A percentile compares a stretch with the other conserved stretches of the same genome.
phyloP scores from a whole-genome alignment of 192 early-diverging fungal genomes.

The Mycoemilia scoparia region DNA sequence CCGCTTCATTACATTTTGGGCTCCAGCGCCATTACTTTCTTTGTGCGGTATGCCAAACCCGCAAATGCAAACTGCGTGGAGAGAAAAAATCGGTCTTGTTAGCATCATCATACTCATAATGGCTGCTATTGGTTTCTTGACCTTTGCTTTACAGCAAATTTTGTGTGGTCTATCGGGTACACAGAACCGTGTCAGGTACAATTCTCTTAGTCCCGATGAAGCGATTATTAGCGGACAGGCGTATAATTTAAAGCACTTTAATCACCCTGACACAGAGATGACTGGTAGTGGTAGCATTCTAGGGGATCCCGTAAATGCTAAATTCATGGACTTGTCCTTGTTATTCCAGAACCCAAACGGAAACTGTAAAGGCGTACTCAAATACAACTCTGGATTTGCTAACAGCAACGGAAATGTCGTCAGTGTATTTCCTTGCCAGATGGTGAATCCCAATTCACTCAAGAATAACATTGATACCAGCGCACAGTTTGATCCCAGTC shows the following conservation, averaged over 20 bases:
- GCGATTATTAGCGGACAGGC: slow-evolving; percentile 43
- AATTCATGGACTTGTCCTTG: slow-evolving; percentile 53
- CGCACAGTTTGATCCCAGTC: too few species aligned
- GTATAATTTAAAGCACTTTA: slow-evolving; percentile 39
- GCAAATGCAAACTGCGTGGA: slow-evolving; percentile 58
- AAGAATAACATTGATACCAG: slow-evolving; percentile 30
- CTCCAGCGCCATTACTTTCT: slow-evolving; percentile 29
- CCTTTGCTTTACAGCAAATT: slow-evolving; percentile 59
- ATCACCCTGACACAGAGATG: slow-evolving; percentile 37
- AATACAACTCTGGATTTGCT: slow-evolving; percentile 3
- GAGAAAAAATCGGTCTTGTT: slow-evolving; percentile 82
- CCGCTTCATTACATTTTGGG: slow-evolving; percentile 35
- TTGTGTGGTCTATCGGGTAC: slow-evolving; percentile 32
- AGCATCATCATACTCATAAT: slow-evolving; percentile 59
- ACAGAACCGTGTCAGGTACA: slow-evolving; percentile 28
- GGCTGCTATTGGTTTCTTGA: slow-evolving; percentile 59
- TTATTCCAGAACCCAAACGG: slow-evolving; percentile 60
- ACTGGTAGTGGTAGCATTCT: slow-evolving; percentile 33
- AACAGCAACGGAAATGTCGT: slow-evolving; percentile 23
- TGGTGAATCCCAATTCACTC: slow-evolving; percentile 24
- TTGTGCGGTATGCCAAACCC: slow-evolving; percentile 38
- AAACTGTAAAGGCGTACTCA: slow-evolving; percentile 43
- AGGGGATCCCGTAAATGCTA: slow-evolving; percentile 34
- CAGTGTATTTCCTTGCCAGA: slow-evolving; percentile 51
- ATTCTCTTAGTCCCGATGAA: slow-evolving; percentile 31